Evolutionary conservation across 106 monocot species (phyloP), one percentile per base, ranked within the genome.

Genomic region (Dactylorhiza incarnata): DNA sequence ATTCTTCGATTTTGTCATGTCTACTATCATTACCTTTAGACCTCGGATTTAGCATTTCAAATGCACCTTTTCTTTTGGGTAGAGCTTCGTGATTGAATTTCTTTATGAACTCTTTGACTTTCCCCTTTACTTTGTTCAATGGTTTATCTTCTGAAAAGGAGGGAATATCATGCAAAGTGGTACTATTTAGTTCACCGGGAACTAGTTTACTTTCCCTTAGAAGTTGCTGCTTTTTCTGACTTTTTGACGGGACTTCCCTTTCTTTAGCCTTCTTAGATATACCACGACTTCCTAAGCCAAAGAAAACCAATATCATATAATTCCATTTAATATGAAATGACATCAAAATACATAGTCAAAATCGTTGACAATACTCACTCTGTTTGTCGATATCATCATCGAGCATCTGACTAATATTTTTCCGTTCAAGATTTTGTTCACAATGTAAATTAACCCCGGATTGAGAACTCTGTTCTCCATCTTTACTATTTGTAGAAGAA

Each of bases 21-120:
- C 45, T 78, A 58, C 49, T 55, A 75, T 78, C 62, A 65, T 83
- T 87, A 68, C 73, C 62, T 80, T 43, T 85, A 56, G 83, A 19
- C 53, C 66, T 87, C 47, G 17, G 49, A 66, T 49, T 56, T 69
- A 29, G 77, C 77, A 71, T 68, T 66, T 82, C 81, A 79, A 76
- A 55, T 49, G 51, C 71, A 51, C 70, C 56, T 55, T 56, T 78
- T 29, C 75, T 73, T 81, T 82, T 85, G 20, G 78, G 66, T 45
- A 87, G 82, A 80, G 68, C 62, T 53, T 93, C 92, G 43, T 78
- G 70, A 61, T 74, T 93, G 71, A 96, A 96, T 58, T 82, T 86
- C 83, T 87, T 96, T 50, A 96, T 89, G 76, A 93, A 93, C 17
- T 91, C 91, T 84, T 90, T 93, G 9, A 96, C 93, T 70, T 84